A percentile compares a stretch with the other conserved stretches of the same genome.
Conservation (phyloP, 768 basidiomycete species). For the Lactarius tabidus region DNA sequence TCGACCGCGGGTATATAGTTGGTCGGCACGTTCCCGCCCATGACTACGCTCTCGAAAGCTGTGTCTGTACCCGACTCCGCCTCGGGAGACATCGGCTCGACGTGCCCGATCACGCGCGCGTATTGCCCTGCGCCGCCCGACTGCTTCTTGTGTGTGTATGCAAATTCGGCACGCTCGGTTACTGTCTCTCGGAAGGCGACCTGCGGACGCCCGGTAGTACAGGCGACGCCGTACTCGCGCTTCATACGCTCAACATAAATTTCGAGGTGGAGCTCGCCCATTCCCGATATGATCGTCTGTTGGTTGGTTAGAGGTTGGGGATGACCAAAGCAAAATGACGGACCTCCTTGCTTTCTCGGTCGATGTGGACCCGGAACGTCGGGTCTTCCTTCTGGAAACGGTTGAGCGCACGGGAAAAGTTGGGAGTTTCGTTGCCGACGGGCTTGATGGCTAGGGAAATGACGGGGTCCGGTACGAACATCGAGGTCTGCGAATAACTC, state of each 20-base stretch:
- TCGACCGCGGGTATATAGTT: constrained; percentile 94
- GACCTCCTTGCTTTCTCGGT: constrained; percentile 93
- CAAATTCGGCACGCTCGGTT: constrained; percentile 74
- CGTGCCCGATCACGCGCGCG: constrained; percentile 83
- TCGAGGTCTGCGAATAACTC: constrained; percentile 64
- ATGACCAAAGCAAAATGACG: no score
- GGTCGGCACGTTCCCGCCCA: constrained; percentile 88
- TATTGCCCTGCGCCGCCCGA: constrained; percentile 97
- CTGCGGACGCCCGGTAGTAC: constrained; percentile 90
- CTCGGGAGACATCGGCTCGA: constrained; percentile 82
- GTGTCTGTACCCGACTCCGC: constrained; percentile 76
- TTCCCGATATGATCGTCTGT: constrained; percentile 97
- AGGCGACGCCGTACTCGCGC: constrained; percentile 93
- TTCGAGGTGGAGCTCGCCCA: constrained; percentile 98
- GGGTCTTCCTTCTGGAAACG: constrained; percentile 99
- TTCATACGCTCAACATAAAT: constrained; percentile 99
- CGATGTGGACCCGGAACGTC: constrained; percentile 96
- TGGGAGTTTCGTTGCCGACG: constrained; percentile 87
- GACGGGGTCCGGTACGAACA: constrained; percentile 98
- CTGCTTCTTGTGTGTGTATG: constrained; percentile 97
- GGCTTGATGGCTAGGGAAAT: constrained; percentile 94
- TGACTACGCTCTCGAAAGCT: constrained; percentile 81
- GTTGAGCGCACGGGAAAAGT: constrained; percentile 94
- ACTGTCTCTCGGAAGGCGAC: constrained; percentile 97
- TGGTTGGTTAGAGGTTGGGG: no score